These are phyloP conservation scores for Talaromyces funiculosus DNA, from an alignment of 2,329 filamentous ascomycete genomes.

Conservation along the genomic window DNA sequence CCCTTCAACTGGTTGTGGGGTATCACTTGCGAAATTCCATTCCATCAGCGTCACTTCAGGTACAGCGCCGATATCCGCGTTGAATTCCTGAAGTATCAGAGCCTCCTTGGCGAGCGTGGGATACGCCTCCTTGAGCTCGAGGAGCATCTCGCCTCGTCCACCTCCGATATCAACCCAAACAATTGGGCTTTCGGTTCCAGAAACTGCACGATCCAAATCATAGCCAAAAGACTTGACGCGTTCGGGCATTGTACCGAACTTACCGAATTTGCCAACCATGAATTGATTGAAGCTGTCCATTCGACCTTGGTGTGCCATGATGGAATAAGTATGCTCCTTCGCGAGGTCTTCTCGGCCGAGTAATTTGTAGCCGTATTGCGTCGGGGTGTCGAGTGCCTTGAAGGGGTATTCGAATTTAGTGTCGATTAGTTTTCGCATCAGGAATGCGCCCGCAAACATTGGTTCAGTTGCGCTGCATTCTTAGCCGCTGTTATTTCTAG, in stretches of 20 bases:
- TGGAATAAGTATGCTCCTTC: constrained; percentile 31
- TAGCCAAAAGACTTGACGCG: constrained; percentile 28
- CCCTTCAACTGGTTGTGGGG: constrained; percentile 28
- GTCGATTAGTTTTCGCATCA: constrained; percentile 30
- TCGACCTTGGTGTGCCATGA: constrained; percentile 32
- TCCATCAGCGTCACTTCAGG: constrained; percentile 26
- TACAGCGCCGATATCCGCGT: constrained; percentile 24
- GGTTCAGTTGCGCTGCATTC: constrained; percentile 29
- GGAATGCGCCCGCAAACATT: constrained; percentile 31
- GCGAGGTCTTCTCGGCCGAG: constrained; percentile 27
- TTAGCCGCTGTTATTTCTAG: background rate
- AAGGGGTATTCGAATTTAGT: constrained; percentile 34
- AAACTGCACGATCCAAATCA: constrained; percentile 24
- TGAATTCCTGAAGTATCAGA: constrained; percentile 35
- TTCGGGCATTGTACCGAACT: constrained; percentile 29
- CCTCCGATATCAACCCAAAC: constrained; percentile 36
- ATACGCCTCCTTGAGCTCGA: constrained; percentile 32
- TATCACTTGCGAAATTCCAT: constrained; percentile 33
- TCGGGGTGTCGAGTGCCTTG: constrained; percentile 27
- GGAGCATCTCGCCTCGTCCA: constrained; percentile 32
- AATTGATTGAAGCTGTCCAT: constrained; percentile 38
- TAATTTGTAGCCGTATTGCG: constrained; percentile 30
- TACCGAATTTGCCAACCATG: constrained; percentile 36
- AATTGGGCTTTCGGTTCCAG: constrained; percentile 14
- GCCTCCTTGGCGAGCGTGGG: constrained; percentile 23